Evolutionary conservation across 164 flowering plant species (phyloP).

Genomic region (Dillenia turbinata): DNA sequence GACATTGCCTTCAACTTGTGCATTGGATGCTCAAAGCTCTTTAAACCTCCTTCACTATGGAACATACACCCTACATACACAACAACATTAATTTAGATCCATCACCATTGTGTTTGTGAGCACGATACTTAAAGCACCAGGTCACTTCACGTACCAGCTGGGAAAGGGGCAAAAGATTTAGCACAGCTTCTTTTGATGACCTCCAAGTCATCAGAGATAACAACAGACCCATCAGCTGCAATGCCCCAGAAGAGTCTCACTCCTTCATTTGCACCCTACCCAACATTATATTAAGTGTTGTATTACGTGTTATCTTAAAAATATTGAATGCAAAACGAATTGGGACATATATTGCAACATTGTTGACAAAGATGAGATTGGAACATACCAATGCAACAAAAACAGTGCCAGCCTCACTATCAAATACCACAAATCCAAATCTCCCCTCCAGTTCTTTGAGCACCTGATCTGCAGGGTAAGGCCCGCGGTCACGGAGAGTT

Average conservation of each 20-base stretch:
- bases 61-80: constrained; percentile 72
- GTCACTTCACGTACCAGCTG: constrained; percentile 44
- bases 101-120: no score
- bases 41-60: constrained; percentile 81
- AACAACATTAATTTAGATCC: neutral
- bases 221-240: constrained; percentile 91
- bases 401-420: constrained; percentile 55
- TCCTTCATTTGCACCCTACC: constrained; percentile 72
- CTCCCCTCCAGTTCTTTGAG: constrained; percentile 82
- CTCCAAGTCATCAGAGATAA: constrained; percentile 74
- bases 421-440: constrained; percentile 81
- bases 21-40: constrained; percentile 97
- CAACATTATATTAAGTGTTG: neutral
- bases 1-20: constrained; percentile 90
- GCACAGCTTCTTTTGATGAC: constrained; percentile 79
- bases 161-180: constrained; percentile 93
- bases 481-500: constrained; percentile 83
- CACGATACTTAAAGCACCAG: no score
- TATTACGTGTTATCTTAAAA: no score
- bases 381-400: constrained; percentile 67
- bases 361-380: no score
- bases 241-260: constrained; percentile 83
- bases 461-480: constrained; percentile 95
- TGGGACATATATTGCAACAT: no score
- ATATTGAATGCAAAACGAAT: no score